Conservation (phyloP, 352 stramenopile genomes). For the Pythium brassicae region DNA sequence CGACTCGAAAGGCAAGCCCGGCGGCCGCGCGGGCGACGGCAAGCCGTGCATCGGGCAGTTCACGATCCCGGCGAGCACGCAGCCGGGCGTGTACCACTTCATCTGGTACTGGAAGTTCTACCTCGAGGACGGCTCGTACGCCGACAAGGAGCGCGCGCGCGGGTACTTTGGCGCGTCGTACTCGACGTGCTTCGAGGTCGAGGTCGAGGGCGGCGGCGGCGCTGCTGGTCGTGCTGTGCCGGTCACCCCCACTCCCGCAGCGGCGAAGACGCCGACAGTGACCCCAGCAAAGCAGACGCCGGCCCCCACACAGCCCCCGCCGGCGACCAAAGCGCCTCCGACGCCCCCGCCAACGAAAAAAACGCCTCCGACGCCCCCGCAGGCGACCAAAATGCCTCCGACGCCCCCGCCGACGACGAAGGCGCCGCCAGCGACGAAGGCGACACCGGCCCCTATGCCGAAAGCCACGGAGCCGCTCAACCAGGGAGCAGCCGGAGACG, state of each 20-base stretch:
- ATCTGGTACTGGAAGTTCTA: slow-evolving; percentile 77
- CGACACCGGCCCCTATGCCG: too few relatives aligned
- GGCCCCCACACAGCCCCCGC: slow-evolving; percentile 2
- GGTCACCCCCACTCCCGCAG: not conserved
- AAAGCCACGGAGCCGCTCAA: slow-evolving; percentile 2
- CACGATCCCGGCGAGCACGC: slow-evolving; percentile 18
- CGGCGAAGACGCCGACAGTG: not conserved
- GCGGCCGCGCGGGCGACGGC: slow-evolving; percentile 21
- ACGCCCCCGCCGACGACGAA: not conserved
- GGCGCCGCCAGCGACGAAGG: too few relatives aligned
- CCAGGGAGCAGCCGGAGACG: not conserved
- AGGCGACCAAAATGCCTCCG: not conserved
- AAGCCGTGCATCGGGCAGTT: slow-evolving; percentile 52
- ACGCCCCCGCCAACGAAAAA: slow-evolving; percentile 4
- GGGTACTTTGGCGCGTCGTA: slow-evolving; percentile 55
- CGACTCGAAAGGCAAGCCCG: slow-evolving; percentile 30
- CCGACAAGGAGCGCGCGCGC: not conserved
- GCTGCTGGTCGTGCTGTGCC: not conserved
- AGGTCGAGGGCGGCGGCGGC: slow-evolving; percentile 18
- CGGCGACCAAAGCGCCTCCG: not conserved
- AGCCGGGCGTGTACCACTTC: slow-evolving; percentile 51
- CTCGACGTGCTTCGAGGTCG: slow-evolving; percentile 59
- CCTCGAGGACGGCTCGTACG: slow-evolving; percentile 35
- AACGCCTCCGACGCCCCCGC: not conserved
- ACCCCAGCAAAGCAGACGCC: slow-evolving; percentile 6